Conservation (phyloP, 257 asterid genomes). For the Solanum pennellii region DNA sequence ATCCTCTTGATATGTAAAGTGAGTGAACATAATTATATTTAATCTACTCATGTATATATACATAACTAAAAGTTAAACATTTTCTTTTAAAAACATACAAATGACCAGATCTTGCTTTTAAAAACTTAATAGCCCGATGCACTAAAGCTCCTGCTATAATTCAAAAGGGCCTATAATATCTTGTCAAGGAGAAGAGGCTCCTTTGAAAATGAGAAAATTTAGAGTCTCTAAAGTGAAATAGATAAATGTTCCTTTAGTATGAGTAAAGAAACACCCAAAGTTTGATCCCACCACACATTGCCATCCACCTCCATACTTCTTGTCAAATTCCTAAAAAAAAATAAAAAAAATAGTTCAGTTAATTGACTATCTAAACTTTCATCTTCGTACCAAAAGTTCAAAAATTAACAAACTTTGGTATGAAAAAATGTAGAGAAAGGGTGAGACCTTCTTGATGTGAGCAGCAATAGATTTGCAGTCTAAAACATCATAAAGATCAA, state of each 20-base stretch:
- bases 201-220: constrained; percentile 84
- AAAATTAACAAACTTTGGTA: background rate
- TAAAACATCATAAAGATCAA: constrained; percentile 74
- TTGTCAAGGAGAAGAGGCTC: constrained; percentile 30
- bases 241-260: constrained; percentile 71
- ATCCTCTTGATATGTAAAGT: background rate
- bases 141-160: background rate
- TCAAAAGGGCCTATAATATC: background rate
- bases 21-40: background rate
- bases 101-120: background rate
- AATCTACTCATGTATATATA: background rate
- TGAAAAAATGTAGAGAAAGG: background rate
- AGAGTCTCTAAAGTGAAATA: constrained; percentile 81
- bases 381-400: fast-evolving
- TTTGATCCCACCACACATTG: constrained; percentile 94
- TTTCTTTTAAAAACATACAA: background rate
- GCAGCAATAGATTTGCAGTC: constrained; percentile 52
- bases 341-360: background rate
- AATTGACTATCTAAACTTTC: background rate
- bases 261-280: constrained; percentile 92
- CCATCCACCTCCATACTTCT: constrained; percentile 80
- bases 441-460: constrained; percentile 41
- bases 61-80: background rate
- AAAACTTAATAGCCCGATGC: background rate
- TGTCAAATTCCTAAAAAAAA: constrained; percentile 63